phyloP scores from a whole-genome alignment of 176 grass and related monocot species.

The Oryza nivara region DNA sequence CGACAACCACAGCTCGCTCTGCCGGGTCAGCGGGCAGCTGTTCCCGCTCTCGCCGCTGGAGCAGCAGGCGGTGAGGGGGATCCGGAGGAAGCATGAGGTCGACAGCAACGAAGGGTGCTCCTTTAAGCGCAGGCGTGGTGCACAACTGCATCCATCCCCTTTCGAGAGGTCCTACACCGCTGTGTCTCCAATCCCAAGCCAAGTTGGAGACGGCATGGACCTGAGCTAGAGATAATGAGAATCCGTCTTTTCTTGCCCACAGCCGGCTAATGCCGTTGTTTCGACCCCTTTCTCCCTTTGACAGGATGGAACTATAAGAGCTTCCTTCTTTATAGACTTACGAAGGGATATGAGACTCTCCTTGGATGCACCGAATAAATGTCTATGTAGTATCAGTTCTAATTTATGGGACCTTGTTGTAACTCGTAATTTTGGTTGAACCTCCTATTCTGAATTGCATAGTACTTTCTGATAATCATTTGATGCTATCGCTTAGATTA shows the following conservation, averaged over 20 bases:
- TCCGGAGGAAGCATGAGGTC: conserved; percentile 90
- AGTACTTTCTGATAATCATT: conserved; percentile 40
- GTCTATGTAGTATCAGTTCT: conserved; percentile 63
- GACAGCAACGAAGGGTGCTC: conserved; percentile 77
- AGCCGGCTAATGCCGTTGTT: conserved; percentile 35
- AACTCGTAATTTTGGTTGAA: conserved; percentile 61
- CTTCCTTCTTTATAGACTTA: conserved; percentile 55
- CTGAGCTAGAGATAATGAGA: conserved; percentile 87
- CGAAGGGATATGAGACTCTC: conserved; percentile 66
- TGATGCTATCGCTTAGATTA: conserved; percentile 7
- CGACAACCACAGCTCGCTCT: conserved; percentile 93
- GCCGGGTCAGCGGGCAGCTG: conserved; percentile 87
- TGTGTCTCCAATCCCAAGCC: conserved; percentile 75
- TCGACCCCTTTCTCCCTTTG: conserved; percentile 45
- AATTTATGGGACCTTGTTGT: conserved; percentile 56
- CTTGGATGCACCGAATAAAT: conserved; percentile 62
- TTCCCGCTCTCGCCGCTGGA: conserved; percentile 86
- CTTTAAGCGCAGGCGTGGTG: conserved; percentile 86
- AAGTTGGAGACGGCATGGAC: conserved; percentile 98
- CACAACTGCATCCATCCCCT: conserved; percentile 73
- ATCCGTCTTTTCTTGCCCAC: conserved; percentile 54
- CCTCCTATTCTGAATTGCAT: conserved; percentile 41
- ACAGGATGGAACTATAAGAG: conserved; percentile 59
- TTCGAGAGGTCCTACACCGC: conserved; percentile 86
- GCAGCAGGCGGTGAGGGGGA: conserved; percentile 83